Evolutionary conservation across 2,329 filamentous ascomycete species (phyloP).

Genomic region (Calonectria hongkongensis): DNA sequence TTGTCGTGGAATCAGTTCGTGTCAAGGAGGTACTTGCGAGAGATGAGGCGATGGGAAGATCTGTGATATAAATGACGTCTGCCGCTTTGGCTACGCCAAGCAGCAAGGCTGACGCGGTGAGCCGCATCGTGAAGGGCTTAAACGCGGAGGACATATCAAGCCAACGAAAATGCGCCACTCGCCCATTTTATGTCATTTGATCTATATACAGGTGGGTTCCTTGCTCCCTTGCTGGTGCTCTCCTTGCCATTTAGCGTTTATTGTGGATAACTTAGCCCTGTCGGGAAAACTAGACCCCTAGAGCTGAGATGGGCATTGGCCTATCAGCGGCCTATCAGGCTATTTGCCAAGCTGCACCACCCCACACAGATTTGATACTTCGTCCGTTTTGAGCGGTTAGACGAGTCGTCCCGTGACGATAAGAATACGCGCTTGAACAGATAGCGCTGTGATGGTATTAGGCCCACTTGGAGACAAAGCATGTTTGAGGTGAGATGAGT

Average conservation of each 20-base stretch:
- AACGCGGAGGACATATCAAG: not conserved
- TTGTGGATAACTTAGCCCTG: not conserved
- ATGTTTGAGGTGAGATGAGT: not conserved
- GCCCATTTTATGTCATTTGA: not conserved
- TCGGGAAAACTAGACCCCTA: not conserved
- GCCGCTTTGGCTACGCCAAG: not conserved
- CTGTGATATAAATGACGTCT: not conserved
- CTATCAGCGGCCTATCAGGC: not conserved
- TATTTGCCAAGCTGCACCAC: not conserved
- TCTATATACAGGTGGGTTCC: not conserved
- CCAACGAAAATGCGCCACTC: not conserved
- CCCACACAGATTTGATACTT: not conserved
- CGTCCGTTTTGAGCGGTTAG: not conserved
- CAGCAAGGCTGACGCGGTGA: not conserved
- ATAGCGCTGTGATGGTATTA: not conserved
- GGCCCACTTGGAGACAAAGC: not conserved
- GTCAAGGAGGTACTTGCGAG: not conserved
- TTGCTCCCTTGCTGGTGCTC: not conserved
- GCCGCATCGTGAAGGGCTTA: not conserved
- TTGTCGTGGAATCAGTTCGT: not conserved
- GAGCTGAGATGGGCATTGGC: not conserved
- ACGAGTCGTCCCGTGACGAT: not conserved
- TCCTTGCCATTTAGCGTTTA: not conserved
- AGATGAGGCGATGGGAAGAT: constrained; percentile 3
- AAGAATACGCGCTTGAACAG: not conserved